Conservation (phyloP, 78 protist species). For the Reticulomyxa filosa region DNA sequence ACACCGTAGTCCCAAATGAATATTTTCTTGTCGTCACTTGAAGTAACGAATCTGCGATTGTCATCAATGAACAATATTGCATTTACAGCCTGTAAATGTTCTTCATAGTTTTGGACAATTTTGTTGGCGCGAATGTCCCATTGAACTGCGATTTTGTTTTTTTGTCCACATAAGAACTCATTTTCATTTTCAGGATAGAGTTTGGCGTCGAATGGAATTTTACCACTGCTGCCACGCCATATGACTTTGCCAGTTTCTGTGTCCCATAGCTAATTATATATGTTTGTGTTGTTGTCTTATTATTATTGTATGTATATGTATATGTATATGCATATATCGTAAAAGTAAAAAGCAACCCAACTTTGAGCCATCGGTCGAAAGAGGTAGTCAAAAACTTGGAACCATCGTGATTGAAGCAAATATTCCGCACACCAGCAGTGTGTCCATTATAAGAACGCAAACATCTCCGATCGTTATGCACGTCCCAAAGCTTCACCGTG, state of each 20-base stretch:
- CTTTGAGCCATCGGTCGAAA: background rate
- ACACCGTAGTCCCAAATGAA: conserved; percentile 10
- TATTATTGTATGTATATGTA: background rate
- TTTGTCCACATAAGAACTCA: background rate
- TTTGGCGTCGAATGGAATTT: background rate
- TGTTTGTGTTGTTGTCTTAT: background rate
- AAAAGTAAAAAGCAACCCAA: background rate
- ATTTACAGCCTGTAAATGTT: background rate
- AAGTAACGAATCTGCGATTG: conserved; percentile 1
- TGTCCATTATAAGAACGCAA: background rate
- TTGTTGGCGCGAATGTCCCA: conserved; percentile 1
- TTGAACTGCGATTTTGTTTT: background rate
- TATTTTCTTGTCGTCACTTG: conserved; percentile 10
- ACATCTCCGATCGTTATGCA: background rate
- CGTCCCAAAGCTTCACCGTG: background rate
- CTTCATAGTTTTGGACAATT: background rate
- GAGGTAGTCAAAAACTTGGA: background rate
- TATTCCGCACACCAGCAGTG: background rate
- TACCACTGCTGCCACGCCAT: background rate
- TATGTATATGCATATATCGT: background rate
- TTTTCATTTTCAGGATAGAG: background rate
- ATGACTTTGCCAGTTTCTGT: background rate
- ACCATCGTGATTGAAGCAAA: background rate
- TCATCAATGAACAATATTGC: background rate
- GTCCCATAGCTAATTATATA: background rate